Conservation (phyloP, 2,329 filamentous ascomycete genomes). For the Aspergillus brunneoviolaceus region DNA sequence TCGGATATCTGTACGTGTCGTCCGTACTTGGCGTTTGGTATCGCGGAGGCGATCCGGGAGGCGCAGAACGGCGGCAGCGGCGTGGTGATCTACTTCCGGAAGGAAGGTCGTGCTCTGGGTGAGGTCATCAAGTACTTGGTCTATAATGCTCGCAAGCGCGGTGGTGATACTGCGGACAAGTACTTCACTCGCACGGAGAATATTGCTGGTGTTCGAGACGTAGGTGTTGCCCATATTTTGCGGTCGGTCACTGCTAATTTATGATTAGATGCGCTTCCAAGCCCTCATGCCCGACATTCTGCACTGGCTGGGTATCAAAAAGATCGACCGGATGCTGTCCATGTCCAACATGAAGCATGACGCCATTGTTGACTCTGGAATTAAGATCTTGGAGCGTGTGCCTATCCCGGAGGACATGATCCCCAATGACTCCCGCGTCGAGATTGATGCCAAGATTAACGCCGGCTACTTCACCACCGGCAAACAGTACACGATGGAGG, state of each 20-base stretch:
- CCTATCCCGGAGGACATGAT: slow-evolving; percentile 93
- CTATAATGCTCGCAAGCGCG: slow-evolving; percentile 51
- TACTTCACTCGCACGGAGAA: slow-evolving; percentile 99
- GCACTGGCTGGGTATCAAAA: slow-evolving; percentile 97
- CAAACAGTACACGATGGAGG: slow-evolving; percentile 82
- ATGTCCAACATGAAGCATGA: slow-evolving; percentile 79
- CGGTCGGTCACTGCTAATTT: slow-evolving; percentile 9
- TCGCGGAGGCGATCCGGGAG: slow-evolving; percentile 96
- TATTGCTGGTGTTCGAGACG: slow-evolving; percentile 86
- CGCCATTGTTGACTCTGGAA: slow-evolving; percentile 52
- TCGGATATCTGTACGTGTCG: slow-evolving; percentile 94
- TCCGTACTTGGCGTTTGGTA: slow-evolving; percentile 93
- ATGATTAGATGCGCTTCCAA: slow-evolving; percentile 85
- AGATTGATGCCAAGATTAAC: slow-evolving; percentile 98
- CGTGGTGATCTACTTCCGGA: slow-evolving; percentile 97
- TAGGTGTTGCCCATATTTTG: slow-evolving; percentile 17
- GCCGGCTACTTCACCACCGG: slow-evolving; percentile 85
- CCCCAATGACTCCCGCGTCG: slow-evolving; percentile 90
- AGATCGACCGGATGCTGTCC: slow-evolving; percentile 97
- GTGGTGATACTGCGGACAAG: slow-evolving; percentile 41
- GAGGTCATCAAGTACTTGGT: slow-evolving; percentile 91
- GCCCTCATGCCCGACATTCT: slow-evolving; percentile 96
- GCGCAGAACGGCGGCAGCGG: slow-evolving; percentile 91
- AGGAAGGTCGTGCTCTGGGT: slow-evolving; percentile 89
- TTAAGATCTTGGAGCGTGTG: slow-evolving; percentile 81